These are phyloP conservation scores for Chenopodium berlandieri DNA, from an alignment of 148 eudicot genomes.

Conservation along the genomic window DNA sequence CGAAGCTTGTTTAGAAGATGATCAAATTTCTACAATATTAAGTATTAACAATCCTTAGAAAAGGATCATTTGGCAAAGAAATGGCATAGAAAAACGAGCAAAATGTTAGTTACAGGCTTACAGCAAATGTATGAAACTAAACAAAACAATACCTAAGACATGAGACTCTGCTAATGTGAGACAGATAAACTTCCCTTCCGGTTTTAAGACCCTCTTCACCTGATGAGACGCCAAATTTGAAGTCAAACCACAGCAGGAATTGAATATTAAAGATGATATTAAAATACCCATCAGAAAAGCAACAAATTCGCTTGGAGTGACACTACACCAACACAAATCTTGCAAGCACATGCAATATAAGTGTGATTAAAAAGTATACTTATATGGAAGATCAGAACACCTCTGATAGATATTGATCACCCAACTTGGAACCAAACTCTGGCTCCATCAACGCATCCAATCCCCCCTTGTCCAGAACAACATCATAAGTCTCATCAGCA, in stretches of 20 bases:
- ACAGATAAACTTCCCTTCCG: conserved; percentile 80
- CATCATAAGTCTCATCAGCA: conserved; percentile 57
- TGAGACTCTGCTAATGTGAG: conserved; percentile 91
- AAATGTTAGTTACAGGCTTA: not conserved
- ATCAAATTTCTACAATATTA: not conserved
- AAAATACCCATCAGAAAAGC: not conserved
- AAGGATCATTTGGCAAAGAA: conserved; percentile 4
- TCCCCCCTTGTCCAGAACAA: conserved; percentile 87
- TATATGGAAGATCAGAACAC: conserved; percentile 40
- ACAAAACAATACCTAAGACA: conserved; percentile 69
- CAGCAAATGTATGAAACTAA: not conserved
- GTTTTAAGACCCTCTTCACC: conserved; percentile 84
- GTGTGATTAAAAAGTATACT: conserved; percentile 11
- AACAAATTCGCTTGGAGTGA: not conserved
- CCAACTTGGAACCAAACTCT: conserved; percentile 67
- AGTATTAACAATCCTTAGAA: not conserved
- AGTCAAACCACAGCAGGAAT: not conserved
- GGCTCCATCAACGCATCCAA: conserved; percentile 99
- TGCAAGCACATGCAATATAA: conserved; percentile 29
- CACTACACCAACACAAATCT: conserved; percentile 14
- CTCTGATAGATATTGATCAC: conserved; percentile 82
- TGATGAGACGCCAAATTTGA: conserved; percentile 30
- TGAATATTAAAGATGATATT: not conserved
- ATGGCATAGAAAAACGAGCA: not conserved
- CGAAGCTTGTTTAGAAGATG: not conserved